A percentile compares a stretch with the other conserved stretches of the same genome.
Conservation (phyloP, 305 asterid species). For the Fraxinus baroniana region DNA sequence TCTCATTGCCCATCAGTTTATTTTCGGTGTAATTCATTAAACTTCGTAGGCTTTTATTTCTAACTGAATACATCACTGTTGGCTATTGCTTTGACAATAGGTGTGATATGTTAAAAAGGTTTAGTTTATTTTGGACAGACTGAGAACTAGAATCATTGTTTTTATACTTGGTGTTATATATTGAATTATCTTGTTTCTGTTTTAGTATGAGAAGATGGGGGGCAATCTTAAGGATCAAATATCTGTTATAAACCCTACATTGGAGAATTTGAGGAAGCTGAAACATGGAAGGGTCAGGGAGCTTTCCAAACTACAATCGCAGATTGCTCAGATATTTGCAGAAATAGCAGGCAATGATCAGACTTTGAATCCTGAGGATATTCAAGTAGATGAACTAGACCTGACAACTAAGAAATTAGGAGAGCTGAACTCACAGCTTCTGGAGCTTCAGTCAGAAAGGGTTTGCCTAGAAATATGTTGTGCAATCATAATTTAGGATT, state of each 20-base stretch:
- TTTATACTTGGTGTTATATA: neutral
- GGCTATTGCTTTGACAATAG: neutral
- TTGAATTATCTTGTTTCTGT: constrained; percentile 13
- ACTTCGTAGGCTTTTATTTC: neutral
- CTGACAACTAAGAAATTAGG: constrained; percentile 57
- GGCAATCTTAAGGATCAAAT: constrained; percentile 59
- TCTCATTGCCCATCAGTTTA: neutral
- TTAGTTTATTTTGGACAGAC: neutral
- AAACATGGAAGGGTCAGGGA: constrained; percentile 60
- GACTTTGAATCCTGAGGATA: constrained; percentile 28
- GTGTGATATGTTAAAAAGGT: neutral
- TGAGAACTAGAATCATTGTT: neutral
- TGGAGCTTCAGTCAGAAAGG: constrained; percentile 73
- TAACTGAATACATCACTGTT: neutral
- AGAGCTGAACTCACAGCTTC: constrained; percentile 56
- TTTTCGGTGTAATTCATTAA: neutral
- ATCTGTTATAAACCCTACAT: constrained; percentile 45
- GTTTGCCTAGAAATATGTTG: constrained; percentile 30
- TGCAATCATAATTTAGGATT: neutral
- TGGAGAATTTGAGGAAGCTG: constrained; percentile 55
- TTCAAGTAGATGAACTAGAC: constrained; percentile 59
- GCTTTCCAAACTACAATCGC: constrained; percentile 51
- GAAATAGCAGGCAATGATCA: constrained; percentile 65
- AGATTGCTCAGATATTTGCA: constrained; percentile 55
- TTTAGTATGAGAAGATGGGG: constrained; percentile 40